These are phyloP conservation scores for Backusella circina DNA, from an alignment of 192 early-diverging fungal species.

Conservation along the genomic window DNA sequence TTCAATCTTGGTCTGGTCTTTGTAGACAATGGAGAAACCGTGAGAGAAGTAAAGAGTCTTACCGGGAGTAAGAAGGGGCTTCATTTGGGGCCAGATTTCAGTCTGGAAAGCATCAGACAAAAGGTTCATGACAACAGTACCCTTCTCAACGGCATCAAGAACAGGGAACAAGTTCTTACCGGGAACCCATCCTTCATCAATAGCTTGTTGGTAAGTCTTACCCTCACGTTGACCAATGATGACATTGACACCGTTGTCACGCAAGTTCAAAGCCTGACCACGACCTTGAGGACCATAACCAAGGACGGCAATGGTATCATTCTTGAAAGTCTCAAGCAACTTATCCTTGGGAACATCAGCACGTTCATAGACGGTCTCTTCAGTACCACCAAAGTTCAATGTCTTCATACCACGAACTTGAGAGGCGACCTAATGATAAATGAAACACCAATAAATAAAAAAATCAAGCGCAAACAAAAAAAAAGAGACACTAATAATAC, in stretches of 20 bases:
- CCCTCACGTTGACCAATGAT: constrained; percentile 91
- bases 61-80: constrained; percentile 87
- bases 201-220: constrained; percentile 86
- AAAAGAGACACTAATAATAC: constrained; percentile 34
- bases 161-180: constrained; percentile 95
- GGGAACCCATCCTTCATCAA: constrained; percentile 93
- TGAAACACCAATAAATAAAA: constrained; percentile 71
- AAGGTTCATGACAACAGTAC: constrained; percentile 90
- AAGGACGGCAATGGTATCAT: constrained; percentile 90
- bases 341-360: constrained; percentile 92
- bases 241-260: constrained; percentile 96
- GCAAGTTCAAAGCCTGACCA: constrained; percentile 93
- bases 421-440: constrained; percentile 64
- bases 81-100: constrained; percentile 83
- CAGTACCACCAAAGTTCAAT: constrained; percentile 89
- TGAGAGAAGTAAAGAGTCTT: constrained; percentile 99
- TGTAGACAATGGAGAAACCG: constrained; percentile 94
- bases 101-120: constrained; percentile 95
- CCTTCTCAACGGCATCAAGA: constrained; percentile 86
- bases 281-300: constrained; percentile 97
- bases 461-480: constrained; percentile 90
- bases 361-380: constrained; percentile 93
- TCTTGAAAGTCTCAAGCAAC: constrained; percentile 86
- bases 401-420: constrained; percentile 90
- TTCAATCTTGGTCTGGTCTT: constrained; percentile 85